Base-by-base conservation (phyloP, 176 grass and related monocot species). In the Triticum dicoccoides region DNA sequence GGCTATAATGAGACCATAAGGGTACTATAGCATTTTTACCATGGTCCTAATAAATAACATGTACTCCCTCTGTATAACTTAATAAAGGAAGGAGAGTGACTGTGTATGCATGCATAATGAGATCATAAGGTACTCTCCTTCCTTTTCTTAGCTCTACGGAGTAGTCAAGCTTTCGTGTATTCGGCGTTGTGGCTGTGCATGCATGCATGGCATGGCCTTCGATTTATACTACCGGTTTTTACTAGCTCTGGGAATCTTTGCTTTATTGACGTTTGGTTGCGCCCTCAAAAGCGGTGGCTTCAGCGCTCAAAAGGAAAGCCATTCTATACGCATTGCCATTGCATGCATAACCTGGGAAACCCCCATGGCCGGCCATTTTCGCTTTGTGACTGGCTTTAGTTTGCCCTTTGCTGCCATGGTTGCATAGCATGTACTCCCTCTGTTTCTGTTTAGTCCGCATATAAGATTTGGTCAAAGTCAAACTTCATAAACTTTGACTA, bases 221-320 rank as follows among this genome's bases (percentile, higher is more conserved):
- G 37, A 0, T 38, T 6, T 38, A 38, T 25, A 25, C 25, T 25
- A 25, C 25, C 25, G 25, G 25, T 25, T 25, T 25, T 25, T 25
- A 25, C 25, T 25, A 25, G 25, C 25, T 25, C 37, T 38, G 41
- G 33, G 85, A 91, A 87, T 91, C 89, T 87, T 87, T 69, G 81
- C 89, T 91, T 84, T 91, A 84, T 87, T 56, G 80, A 79, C 84
- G 24, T 39, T 23, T 54, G 20, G 35, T 42, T 45, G 69, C 27
- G 38, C 56, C 34, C 82, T 76, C 82, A 64, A 72, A 80, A 78
- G 76, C 23, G 34, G 29, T 13, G 17, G 29, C 17, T 54, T 11
- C 41, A 42, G 5, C 11, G 2, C 61, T 25, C 14, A 75, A 30
- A 23, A 78, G 45, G 34, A 42, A 81, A 89, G 7, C 68, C 58